These are phyloP conservation scores for Geotrichum histeridarum DNA, from an alignment of 1,139 yeast genomes.

Conservation along the genomic window DNA sequence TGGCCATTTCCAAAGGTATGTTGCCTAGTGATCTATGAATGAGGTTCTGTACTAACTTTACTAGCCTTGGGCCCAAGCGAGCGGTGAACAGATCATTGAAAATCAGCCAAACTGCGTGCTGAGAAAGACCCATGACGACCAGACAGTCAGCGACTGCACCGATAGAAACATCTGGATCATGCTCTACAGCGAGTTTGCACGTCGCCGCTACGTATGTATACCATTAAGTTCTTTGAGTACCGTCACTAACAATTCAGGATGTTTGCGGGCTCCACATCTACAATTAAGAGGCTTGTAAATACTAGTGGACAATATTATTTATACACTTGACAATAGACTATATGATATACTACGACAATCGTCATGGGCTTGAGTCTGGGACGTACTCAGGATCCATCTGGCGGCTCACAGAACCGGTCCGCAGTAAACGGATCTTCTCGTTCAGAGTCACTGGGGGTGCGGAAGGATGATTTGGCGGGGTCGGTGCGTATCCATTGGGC, in stretches of 20 bases:
- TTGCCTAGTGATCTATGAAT: not conserved
- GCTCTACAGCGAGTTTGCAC: conserved; percentile 24
- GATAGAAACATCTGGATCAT: conserved; percentile 30
- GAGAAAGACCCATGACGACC: conserved; percentile 2
- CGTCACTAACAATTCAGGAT: conserved; percentile 7
- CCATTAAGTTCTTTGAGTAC: not conserved
- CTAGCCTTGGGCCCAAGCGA: conserved; percentile 18
- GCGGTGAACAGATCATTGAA: conserved; percentile 3
- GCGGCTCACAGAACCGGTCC: conserved; percentile 29
- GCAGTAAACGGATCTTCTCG: conserved; percentile 32
- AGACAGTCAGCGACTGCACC: conserved; percentile 23
- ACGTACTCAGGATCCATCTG: not conserved
- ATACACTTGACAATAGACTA: too few species aligned
- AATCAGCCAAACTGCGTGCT: conserved; percentile 15
- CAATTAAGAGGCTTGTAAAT: not conserved
- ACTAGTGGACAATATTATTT: too few species aligned
- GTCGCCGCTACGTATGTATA: conserved; percentile 10
- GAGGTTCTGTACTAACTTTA: not conserved
- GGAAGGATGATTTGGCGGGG: conserved; percentile 29
- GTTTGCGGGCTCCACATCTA: conserved; percentile 14
- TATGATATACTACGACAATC: too few species aligned
- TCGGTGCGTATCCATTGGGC: conserved; percentile 1
- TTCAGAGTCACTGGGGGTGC: conserved; percentile 34
- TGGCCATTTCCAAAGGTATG: conserved; percentile 24
- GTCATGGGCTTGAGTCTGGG: not conserved